Base-by-base conservation (phyloP, 495 filamentous ascomycete species). In the Ramalina intermedia region DNA sequence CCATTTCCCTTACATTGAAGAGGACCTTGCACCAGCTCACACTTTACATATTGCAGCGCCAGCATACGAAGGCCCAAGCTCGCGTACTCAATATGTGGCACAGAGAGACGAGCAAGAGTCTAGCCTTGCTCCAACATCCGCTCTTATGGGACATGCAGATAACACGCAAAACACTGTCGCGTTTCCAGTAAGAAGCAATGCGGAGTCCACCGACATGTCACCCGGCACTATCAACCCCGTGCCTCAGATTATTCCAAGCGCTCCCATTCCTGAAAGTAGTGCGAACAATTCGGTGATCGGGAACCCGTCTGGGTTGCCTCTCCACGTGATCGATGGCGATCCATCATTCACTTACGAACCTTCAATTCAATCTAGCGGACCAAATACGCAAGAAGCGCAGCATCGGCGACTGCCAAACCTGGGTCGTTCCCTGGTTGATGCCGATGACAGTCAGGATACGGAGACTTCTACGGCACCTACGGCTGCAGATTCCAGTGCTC, bases 401-500 rank as follows among this genome's bases (percentile, higher is more conserved):
- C 42, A 12, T 27, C 24, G 2, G 6, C 6, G 42, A 44, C 8
- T 27, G 6, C 20, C 6, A 21, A 7, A 44, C 4, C 17, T 21
- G 4, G 24, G 6, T 14, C 8, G 42, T 7, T 0, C 2, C n/a
- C 42, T 7, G 7, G 11, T 3, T 6, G 29, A 49, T 41, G 66
- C 67, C 0, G 67, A 68, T 20, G 70, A 78, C 35, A 69, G 68
- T n/a, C 67, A 68, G 7, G 49, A 64, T 11, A 50, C 54, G 33
- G 59, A 54, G 38, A 14, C 36, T 42, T 9, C 43, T 37, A 11
- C 33, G 0, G n/a, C 4, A 21, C 23, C 7, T 20, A 21, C 27
- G 9, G 42, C 20, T 12, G 21, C 44, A 37, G 68, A 66, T 44
- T 79, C 84, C 3, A 81, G 74, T 17, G 85, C 85, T 7, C 85